These are phyloP conservation scores for Hanseniaspora clermontiae DNA, from an alignment of 805 yeast species.

Conservation along the genomic window DNA sequence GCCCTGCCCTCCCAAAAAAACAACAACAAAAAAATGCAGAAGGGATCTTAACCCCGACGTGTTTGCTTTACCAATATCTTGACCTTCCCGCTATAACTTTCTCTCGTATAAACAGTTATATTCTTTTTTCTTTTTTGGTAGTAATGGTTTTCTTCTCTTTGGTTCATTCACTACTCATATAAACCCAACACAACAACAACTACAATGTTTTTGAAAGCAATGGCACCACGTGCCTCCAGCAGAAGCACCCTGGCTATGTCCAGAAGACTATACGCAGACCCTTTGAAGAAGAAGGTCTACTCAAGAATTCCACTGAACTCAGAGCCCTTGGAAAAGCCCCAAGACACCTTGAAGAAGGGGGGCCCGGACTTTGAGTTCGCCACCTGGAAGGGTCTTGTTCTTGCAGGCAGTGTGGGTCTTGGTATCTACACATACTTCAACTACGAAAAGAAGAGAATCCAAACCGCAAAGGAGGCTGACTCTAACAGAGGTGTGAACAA, in stretches of 20 bases:
- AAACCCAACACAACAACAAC: too few species aligned
- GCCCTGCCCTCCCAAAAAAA: too few species aligned
- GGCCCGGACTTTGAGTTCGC: slow-evolving; percentile 47
- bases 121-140: too few species aligned
- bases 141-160: too few species aligned
- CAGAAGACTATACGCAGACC: background rate
- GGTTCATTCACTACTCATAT: too few species aligned
- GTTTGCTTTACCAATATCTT: too few species aligned
- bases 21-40: too few species aligned
- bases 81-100: too few species aligned
- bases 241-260: background rate
- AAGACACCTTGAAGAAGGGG: slow-evolving; percentile 24
- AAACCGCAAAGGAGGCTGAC: slow-evolving; percentile 67
- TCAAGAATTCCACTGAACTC: slow-evolving; percentile 53
- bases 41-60: too few species aligned
- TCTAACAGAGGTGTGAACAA: slow-evolving; percentile 49
- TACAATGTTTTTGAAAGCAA: background rate
- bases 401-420: slow-evolving; percentile 59
- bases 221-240: background rate
- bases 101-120: too few species aligned
- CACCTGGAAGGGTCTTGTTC: slow-evolving; percentile 68
- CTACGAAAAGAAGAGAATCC: slow-evolving; percentile 62
- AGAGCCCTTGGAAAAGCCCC: slow-evolving; percentile 46
- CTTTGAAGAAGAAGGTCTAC: slow-evolving; percentile 23
- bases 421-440: slow-evolving; percentile 59